Evolutionary conservation across 2,329 filamentous ascomycete species (phyloP), one percentile per base, ranked within the genome.

Genomic region (Talaromyces piceae): DNA sequence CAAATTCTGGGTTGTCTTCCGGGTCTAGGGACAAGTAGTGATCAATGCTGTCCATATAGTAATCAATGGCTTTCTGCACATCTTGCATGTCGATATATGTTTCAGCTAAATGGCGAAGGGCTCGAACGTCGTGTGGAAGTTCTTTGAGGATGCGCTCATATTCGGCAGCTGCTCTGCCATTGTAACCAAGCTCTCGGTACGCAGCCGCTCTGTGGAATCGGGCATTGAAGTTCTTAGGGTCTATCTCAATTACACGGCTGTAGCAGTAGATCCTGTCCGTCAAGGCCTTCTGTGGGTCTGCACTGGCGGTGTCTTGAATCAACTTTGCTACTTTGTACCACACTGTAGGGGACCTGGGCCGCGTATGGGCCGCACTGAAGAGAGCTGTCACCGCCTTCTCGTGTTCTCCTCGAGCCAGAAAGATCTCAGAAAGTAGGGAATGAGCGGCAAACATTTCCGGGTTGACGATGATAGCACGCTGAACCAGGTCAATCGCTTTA

Each of bases 401-500:
- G 30, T 77, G 72, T 43, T 80, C 73, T n/a, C 78, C 79, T 61
- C 76, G 73, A 11, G 73, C 73, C 8, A 77, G 64, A 47, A 81
- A 76, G 47, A 82, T 78, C 54, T 84, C 78, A 0, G 80, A 81
- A 6, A 83, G 68, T 18, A 84, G 67, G 48, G 75, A 78, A 67
- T 84, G 79, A 12, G 81, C 79, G 25, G 75, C 73, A 61, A 80
- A 83, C 57, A 84, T 78, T 61, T 84, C 81, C 0, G 81, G 81
- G 57, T 85, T 84, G 26, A 73, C 66, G 37, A 74, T 68, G 27
- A 82, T 74, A 7, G 79, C 78, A 54, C 73, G 65, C 51, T 72
- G 70, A 33, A 74, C 68, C 9, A 71, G 57, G 5, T 69, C 61
- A 47, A 64, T 71, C 46, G 67, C 76, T 59, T 63, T 67, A 48